These are phyloP conservation scores for Oemleria cerasiformis DNA, from an alignment of 306 rosid genomes.

Conservation along the genomic window DNA sequence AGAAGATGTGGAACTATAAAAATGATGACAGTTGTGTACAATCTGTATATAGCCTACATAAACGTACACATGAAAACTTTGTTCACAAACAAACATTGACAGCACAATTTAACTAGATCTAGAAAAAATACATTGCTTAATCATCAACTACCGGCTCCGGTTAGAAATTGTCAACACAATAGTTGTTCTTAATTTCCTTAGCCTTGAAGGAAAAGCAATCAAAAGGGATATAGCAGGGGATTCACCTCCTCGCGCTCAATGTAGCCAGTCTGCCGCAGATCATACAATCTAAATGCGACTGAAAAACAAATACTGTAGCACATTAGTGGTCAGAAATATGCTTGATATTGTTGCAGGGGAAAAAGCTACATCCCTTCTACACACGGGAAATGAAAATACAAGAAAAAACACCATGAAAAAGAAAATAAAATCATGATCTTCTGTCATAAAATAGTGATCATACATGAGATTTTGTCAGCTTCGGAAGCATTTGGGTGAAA, in stretches of 20 bases:
- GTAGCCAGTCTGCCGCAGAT: constrained; percentile 58
- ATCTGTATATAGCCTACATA: not conserved
- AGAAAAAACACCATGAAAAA: not conserved
- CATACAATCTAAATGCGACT: constrained; percentile 79
- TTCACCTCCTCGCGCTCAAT: constrained; percentile 55
- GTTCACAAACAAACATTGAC: not conserved
- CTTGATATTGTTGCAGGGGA: not conserved
- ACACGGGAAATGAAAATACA: not conserved
- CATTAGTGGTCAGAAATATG: constrained; percentile 8
- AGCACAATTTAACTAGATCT: not conserved
- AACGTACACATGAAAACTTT: not conserved
- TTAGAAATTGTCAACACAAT: not conserved
- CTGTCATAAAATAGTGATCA: constrained; percentile 4
- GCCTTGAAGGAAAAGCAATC: not conserved
- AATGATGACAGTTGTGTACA: not conserved
- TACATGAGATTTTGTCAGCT: constrained; percentile 64
- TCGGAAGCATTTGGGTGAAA: constrained; percentile 64
- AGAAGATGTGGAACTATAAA: not conserved
- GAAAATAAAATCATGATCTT: not conserved
- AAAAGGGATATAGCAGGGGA: not conserved
- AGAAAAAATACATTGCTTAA: not conserved
- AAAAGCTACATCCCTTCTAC: not conserved
- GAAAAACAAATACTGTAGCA: constrained; percentile 17
- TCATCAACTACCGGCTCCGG: not conserved
- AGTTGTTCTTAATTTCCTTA: not conserved